Conservation (phyloP, 495 filamentous ascomycete species). For the Parachaetomium inaequale region DNA sequence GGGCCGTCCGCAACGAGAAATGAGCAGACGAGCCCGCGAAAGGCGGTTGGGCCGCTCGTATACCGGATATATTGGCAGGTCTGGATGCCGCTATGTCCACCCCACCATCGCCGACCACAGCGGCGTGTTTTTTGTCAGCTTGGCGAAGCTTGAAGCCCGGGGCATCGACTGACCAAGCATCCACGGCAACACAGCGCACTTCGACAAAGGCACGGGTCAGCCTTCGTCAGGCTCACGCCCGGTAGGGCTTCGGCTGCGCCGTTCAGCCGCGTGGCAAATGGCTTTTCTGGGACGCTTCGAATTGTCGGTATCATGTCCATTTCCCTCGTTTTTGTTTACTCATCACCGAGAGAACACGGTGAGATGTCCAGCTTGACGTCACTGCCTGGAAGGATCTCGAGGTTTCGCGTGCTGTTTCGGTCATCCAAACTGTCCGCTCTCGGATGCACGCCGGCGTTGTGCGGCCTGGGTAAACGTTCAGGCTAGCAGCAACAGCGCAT, state of each 20-base stretch:
- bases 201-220: background rate
- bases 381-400: conserved; percentile 7
- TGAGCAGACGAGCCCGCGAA: conserved; percentile 5
- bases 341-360: background rate
- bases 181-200: background rate
- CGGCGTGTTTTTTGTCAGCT: background rate
- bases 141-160: background rate
- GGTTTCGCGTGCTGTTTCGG: background rate
- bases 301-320: background rate
- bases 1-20: background rate
- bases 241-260: conserved; percentile 13
- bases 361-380: conserved; percentile 11
- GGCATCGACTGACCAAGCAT: background rate
- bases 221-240: background rate
- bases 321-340: conserved; percentile 8
- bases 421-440: background rate
- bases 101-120: background rate
- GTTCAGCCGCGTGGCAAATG: conserved; percentile 7
- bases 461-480: background rate
- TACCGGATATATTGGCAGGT: conserved; percentile 2
- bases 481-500: background rate
- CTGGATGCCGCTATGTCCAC: background rate
- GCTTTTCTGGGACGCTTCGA: background rate
- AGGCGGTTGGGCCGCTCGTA: conserved; percentile 23
- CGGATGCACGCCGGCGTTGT: conserved; percentile 1